A percentile compares a stretch with the other conserved stretches of the same genome.
These are phyloP conservation scores for Fragilaria radians DNA, from an alignment of 108 stramenopile genomes.

Conservation along the genomic window DNA sequence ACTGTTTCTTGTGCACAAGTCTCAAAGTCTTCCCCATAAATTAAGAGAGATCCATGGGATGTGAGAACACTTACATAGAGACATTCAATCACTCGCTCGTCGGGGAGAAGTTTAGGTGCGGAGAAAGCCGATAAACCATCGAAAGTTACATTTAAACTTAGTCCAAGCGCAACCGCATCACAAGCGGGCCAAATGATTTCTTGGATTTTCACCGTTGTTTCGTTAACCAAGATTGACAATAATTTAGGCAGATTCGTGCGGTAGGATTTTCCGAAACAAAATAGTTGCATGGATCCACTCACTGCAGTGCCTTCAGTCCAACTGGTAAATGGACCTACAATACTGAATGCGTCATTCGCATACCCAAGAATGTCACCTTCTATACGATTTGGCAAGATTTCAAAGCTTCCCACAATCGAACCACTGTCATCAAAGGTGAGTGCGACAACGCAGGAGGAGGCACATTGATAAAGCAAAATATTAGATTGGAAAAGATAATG, in stretches of 20 bases:
- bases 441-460: conserved; percentile 54
- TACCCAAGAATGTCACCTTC: conserved; percentile 25
- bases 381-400: conserved; percentile 54
- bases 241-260: conserved; percentile 41
- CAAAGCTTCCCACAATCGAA: conserved; percentile 47
- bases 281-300: conserved; percentile 36
- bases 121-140: conserved; percentile 57
- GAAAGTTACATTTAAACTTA: conserved; percentile 32
- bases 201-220: conserved; percentile 30
- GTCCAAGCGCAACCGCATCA: conserved; percentile 26
- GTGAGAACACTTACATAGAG: conserved; percentile 37
- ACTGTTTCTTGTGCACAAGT: neutral
- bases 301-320: conserved; percentile 59
- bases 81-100: conserved; percentile 33
- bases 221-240: conserved; percentile 62
- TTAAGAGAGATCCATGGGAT: conserved; percentile 45
- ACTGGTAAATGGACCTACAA: conserved; percentile 53
- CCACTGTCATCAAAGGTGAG: conserved; percentile 47
- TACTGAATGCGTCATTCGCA: conserved; percentile 22
- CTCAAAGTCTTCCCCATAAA: conserved; percentile 46
- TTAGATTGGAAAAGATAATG: conserved; percentile 45
- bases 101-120: conserved; percentile 9
- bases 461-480: conserved; percentile 58
- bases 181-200: conserved; percentile 46
- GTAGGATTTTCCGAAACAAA: conserved; percentile 46